phyloP scores from a whole-genome alignment of 768 basidiomycete genomes.

The Zangia roseola region DNA sequence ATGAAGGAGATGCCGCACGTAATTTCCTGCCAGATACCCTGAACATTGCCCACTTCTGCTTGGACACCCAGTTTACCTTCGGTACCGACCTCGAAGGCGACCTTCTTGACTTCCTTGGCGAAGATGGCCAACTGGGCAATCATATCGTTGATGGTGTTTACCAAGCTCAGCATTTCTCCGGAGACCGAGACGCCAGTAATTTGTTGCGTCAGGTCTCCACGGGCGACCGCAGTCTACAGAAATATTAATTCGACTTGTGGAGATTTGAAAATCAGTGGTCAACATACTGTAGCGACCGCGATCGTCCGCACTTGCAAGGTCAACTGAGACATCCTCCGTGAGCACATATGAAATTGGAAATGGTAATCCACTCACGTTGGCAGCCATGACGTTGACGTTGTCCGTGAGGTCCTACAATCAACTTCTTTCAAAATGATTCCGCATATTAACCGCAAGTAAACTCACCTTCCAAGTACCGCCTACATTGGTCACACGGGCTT shows the following conservation, averaged over 20 bases:
- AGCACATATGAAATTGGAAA: not conserved
- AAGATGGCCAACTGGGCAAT: slow-evolving; percentile 68
- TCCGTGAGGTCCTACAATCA: slow-evolving; percentile 74
- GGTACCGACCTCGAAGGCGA: slow-evolving; percentile 95
- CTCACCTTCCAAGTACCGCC: slow-evolving; percentile 90
- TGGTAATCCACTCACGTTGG: slow-evolving; percentile 57
- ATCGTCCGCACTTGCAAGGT: slow-evolving; percentile 94
- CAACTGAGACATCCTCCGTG: slow-evolving; percentile 46
- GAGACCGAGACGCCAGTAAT: slow-evolving; percentile 89
- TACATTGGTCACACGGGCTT: slow-evolving; percentile 90
- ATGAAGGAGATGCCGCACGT: slow-evolving; percentile 58
- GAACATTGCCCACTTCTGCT: slow-evolving; percentile 94
- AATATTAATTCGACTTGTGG: not conserved
- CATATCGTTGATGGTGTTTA: slow-evolving; percentile 96
- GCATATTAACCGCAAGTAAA: not conserved
- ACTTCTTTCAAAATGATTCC: not conserved
- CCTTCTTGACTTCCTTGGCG: slow-evolving; percentile 86
- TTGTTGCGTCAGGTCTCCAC: slow-evolving; percentile 92
- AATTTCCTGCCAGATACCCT: slow-evolving; percentile 99
- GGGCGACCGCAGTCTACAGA: slow-evolving; percentile 80
- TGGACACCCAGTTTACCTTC: slow-evolving; percentile 99
- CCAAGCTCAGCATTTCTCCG: slow-evolving; percentile 94
- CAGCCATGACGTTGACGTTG: slow-evolving; percentile 95
- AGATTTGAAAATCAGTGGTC: not conserved
- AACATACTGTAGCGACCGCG: slow-evolving; percentile 81